Base-by-base conservation (phyloP, 2,329 filamentous ascomycete species). In the Fusarium sp. region DNA sequence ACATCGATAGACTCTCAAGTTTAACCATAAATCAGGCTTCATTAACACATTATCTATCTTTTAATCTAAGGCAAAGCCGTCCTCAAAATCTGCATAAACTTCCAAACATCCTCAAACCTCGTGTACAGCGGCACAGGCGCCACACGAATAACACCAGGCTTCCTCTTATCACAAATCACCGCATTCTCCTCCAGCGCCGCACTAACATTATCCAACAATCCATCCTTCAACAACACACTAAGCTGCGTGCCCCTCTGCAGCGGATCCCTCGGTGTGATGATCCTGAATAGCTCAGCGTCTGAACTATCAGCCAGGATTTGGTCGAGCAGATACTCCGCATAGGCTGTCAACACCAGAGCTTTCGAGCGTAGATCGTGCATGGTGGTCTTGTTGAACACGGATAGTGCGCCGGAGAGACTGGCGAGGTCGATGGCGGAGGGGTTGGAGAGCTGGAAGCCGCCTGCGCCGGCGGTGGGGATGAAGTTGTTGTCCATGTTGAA, bases 111-210 rank as follows among this genome's bases (percentile, higher is more conserved):
- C 67, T 87, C 86, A 80, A 93, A 97, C 1, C 89, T 90, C 78
- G 96, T 96, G 83, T 97, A 98, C 74, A 98, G 81, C 14, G 95
- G 94, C 47, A 93, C 92, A 3, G 95, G 95, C 5, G 95, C 94
- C 3, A 97, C 90, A 4, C 95, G 87, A 57, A 98, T 91, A 22
- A 98, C 95, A 79, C 95, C 91, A 3, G 95, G 95, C 81, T 93
- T 94, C 67, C 95, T 87, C 86, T 96, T 93, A 80, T 98, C 95
- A 42, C 93, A 90, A 2, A 97, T 88, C 6, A 96, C 90, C 3
- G 92, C 93, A 4, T 89, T 87, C 18, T 89, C 87, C 75, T 93
- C 90, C 35, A 98, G 81, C 35, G 86, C 87, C 48, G 85, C 84
- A 67, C 90, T 87, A 6, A 97, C 90, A 12, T 80, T 80, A n/a